phyloP scores from a whole-genome alignment of 176 grass and related monocot species.

The Typha latifolia region DNA sequence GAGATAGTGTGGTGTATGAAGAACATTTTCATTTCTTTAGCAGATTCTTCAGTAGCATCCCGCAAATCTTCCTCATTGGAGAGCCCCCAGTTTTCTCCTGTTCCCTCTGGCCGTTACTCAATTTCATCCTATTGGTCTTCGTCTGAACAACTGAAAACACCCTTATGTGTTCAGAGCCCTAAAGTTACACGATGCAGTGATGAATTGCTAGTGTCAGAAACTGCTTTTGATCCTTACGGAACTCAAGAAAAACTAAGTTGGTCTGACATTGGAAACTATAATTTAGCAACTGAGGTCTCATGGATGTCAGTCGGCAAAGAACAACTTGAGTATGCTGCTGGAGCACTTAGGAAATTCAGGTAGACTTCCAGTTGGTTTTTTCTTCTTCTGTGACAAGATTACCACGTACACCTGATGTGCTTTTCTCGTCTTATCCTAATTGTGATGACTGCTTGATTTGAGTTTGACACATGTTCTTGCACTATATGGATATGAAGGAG shows the following conservation, averaged over 20 bases:
- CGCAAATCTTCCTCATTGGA: conserved; percentile 22
- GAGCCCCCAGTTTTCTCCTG: conserved; percentile 28
- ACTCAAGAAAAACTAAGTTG: conserved; percentile 74
- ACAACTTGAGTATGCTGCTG: conserved; percentile 83
- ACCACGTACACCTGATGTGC: no score
- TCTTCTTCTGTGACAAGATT: not conserved
- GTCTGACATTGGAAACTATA: conserved; percentile 78
- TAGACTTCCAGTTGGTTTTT: conserved; percentile 17
- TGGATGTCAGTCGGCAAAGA: conserved; percentile 96
- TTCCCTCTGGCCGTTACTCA: conserved; percentile 53
- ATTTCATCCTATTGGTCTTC: conserved; percentile 63
- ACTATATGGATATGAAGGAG: no score
- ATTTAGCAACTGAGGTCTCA: conserved; percentile 56
- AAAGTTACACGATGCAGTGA: conserved; percentile 51
- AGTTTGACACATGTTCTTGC: no score
- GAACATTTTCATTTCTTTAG: conserved; percentile 81
- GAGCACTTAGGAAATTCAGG: conserved; percentile 80
- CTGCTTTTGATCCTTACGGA: conserved; percentile 71
- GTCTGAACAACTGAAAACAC: conserved; percentile 46
- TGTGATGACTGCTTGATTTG: no score
- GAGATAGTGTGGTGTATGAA: conserved; percentile 86
- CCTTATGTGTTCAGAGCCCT: conserved; percentile 72
- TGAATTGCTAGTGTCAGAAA: conserved; percentile 57
- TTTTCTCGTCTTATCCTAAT: no score
- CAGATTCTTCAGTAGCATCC: conserved; percentile 45